Base-by-base conservation (phyloP, 202 grass and related monocot species). In the Panicum hallii region DNA sequence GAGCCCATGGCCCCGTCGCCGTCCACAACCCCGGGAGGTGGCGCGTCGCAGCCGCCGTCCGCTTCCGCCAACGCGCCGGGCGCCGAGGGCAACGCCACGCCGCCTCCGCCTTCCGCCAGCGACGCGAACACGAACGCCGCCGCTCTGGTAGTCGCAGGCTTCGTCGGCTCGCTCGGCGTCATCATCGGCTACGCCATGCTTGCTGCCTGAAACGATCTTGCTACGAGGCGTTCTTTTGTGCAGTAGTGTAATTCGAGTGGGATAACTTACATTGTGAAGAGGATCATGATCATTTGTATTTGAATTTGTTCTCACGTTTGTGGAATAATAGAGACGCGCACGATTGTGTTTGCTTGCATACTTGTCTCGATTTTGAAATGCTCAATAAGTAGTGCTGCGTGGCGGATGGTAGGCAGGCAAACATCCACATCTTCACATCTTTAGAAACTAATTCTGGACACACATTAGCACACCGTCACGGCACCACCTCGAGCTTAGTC, bases 111-210 rank as follows among this genome's bases (percentile, higher is more conserved):
- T 17, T 9, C 85, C 8, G 30, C 11, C 82, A 67, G 34, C 36
- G 22, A n/a, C 7, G 58, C 34, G 4, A 85, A 48, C 63, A 65
- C 34, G 4, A 85, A 48, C 63, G 71, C 32, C 3, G 88, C 90
- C 7, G 58, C 79, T 42, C 17, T 50, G 2, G 63, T 28, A 8
- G 68, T 64, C 56, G 32, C 62, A 8, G 79, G 87, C 61, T 15
- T 93, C 30, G 38, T 84, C 41, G 36, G 64, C 63, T 85, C 84
- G 42, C 70, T 85, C 1, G 87, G 71, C 36, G 84, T 87, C 11
- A 84, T 54, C 17, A 1, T 94, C 34, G 91, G 87, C 2, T 88
- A 68, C 17, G 36, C 80, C 63, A 52, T 91, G 62, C 63, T 97
- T 7, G 50, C 71, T 5, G n/a, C 84, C 28, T 91, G 57, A 89